phyloP scores from a whole-genome alignment of 139 green algal species.

The Chlorella sp. region DNA sequence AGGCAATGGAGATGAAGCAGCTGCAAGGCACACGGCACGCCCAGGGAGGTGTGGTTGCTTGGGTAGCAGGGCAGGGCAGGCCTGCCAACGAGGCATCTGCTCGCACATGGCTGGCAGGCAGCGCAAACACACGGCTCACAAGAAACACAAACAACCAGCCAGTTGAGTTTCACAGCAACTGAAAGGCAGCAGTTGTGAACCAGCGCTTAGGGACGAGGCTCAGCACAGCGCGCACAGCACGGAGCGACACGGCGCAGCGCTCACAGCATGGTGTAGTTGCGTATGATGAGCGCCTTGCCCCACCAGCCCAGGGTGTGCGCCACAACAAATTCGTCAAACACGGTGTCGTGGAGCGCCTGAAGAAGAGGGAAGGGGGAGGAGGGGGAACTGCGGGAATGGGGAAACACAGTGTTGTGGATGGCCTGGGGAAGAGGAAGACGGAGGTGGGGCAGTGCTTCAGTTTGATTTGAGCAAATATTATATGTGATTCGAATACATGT shows the following conservation, averaged over 20 bases:
- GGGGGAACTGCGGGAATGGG: too few relatives aligned
- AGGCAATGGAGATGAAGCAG: too few relatives aligned
- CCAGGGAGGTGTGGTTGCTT: too few relatives aligned
- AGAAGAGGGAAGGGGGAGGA: background rate
- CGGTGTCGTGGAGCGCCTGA: conserved; percentile 67
- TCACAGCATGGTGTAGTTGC: conserved; percentile 80
- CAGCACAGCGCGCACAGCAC: conserved; percentile 10
- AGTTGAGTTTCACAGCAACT: too few relatives aligned
- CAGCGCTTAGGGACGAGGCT: background rate
- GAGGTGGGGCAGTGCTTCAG: background rate
- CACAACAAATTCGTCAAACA: conserved; percentile 94
- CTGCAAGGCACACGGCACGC: too few relatives aligned
- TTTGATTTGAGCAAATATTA: background rate
- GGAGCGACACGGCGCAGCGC: background rate
- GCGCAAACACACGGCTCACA: too few relatives aligned
- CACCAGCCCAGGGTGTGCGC: conserved; percentile 89
- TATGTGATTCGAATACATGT: too few relatives aligned
- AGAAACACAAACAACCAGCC: too few relatives aligned
- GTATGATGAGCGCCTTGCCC: conserved; percentile 85
- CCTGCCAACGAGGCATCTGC: too few relatives aligned
- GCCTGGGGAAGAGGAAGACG: background rate
- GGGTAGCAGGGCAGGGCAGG: too few relatives aligned
- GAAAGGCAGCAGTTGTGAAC: background rate
- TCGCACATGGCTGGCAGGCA: too few relatives aligned
- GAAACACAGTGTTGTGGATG: conserved; percentile 71